Evolutionary conservation across 1,139 yeast genomes (phyloP).

Genomic region (Pichia sp.): DNA sequence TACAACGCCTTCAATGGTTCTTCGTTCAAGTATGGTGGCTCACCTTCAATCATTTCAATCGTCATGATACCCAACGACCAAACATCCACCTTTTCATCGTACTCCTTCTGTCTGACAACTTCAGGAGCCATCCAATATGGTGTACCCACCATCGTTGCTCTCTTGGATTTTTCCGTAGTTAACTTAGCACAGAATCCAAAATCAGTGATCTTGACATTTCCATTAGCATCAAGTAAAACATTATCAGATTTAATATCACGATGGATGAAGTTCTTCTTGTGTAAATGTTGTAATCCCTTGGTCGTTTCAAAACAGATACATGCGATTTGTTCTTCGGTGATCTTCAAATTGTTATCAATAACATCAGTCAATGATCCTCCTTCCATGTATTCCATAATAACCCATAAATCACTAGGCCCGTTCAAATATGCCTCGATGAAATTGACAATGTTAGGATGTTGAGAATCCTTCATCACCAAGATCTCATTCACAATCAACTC

Average conservation of each 20-base stretch:
- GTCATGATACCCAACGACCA: constrained; percentile 99
- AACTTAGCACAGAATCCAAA: no score
- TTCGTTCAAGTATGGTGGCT: constrained; percentile 95
- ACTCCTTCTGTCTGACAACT: constrained; percentile 94
- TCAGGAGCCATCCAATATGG: constrained; percentile 99
- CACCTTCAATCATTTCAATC: constrained; percentile 97
- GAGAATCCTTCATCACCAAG: constrained; percentile 90
- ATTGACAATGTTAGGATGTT: constrained; percentile 90
- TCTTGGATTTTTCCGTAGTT: constrained; percentile 52
- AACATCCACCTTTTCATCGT: constrained; percentile 95
- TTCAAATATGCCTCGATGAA: constrained; percentile 83
- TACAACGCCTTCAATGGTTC: constrained; percentile 89
- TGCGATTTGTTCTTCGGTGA: no score
- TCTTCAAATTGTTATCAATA: constrained; percentile 66
- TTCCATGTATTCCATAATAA: constrained; percentile 94
- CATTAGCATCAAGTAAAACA: constrained; percentile 79
- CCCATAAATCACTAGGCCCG: constrained; percentile 72
- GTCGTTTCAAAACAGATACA: no score
- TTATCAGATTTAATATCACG: constrained; percentile 96
- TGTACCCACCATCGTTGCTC: constrained; percentile 46
- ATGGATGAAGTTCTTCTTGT: constrained; percentile 88
- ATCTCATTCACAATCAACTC: constrained; percentile 94
- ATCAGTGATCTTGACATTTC: constrained; percentile 91
- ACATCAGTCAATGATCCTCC: constrained; percentile 89
- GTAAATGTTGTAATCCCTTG: constrained; percentile 82